Evolutionary conservation across 768 basidiomycete genomes (phyloP).

Genomic region (Hortiboletus campestris): DNA sequence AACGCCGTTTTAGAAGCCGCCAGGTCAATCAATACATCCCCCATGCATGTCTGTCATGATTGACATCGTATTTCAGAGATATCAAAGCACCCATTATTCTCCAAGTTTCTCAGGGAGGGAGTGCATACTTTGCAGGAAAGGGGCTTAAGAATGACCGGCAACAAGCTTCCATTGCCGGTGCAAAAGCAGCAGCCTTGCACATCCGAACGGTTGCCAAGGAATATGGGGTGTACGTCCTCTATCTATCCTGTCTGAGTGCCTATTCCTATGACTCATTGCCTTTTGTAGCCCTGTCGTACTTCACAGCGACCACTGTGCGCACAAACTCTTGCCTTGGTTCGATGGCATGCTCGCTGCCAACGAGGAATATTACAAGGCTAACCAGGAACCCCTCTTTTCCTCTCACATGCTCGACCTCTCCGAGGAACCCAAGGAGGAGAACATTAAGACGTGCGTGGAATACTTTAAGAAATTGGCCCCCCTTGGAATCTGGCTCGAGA

Average conservation of each 20-base stretch:
- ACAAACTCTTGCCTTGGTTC: conserved; percentile 98
- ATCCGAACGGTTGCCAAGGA: conserved; percentile 81
- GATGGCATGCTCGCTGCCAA: conserved; percentile 99
- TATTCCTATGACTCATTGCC: neutral
- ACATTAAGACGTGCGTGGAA: conserved; percentile 89
- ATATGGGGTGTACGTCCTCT: conserved; percentile 81
- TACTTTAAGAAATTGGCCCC: conserved; percentile 96
- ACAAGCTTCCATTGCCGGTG: conserved; percentile 92
- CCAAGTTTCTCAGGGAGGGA: conserved; percentile 96
- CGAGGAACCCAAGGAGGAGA: conserved; percentile 88
- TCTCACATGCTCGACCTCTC: conserved; percentile 99
- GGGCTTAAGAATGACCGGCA: conserved; percentile 94
- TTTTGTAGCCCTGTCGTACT: conserved; percentile 84
- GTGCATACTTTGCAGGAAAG: conserved; percentile 95
- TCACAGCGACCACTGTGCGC: conserved; percentile 98
- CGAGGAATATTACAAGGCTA: conserved; percentile 86
- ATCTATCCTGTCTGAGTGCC: neutral
- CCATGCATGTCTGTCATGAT: conserved; percentile 3
- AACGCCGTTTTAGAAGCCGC: conserved; percentile 97
- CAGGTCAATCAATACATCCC: conserved; percentile 47
- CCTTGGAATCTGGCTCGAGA: conserved; percentile 95
- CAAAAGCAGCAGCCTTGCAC: conserved; percentile 89
- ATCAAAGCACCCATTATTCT: conserved; percentile 97
- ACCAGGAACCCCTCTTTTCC: conserved; percentile 86
- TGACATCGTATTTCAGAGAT: conserved; percentile 52